phyloP scores from a whole-genome alignment of 805 yeast species.

The Yarrowia sp. region DNA sequence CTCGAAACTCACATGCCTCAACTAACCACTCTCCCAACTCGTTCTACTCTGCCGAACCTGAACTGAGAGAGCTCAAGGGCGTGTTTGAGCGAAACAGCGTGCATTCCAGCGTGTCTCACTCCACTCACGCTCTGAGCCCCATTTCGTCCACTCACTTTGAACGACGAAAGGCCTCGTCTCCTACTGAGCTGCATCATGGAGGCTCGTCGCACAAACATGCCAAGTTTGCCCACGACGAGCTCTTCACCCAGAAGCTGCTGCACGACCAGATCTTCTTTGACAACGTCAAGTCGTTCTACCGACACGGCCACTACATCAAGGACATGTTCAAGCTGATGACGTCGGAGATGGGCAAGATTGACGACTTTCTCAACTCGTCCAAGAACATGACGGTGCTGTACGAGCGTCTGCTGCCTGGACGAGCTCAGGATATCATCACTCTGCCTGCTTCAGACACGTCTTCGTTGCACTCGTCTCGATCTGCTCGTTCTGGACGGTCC shows the following conservation, averaged over 20 bases:
- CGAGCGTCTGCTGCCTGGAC: neutral
- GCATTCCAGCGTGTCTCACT: neutral
- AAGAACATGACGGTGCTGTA: neutral
- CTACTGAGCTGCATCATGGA: slow-evolving; percentile 1
- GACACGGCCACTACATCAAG: slow-evolving; percentile 9
- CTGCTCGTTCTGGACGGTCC: neutral
- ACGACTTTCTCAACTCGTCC: slow-evolving; percentile 1
- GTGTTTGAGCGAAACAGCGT: slow-evolving; percentile 13
- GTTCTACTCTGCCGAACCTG: slow-evolving; percentile 15
- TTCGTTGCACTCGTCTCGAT: neutral
- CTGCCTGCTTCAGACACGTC: slow-evolving; percentile 7
- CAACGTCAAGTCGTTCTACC: slow-evolving; percentile 10
- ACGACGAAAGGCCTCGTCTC: slow-evolving; percentile 11
- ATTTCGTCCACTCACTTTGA: neutral
- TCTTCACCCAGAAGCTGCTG: slow-evolving; percentile 21
- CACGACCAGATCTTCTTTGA: slow-evolving; percentile 18
- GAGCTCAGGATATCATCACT: slow-evolving; percentile 11
- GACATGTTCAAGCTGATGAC: slow-evolving; percentile 25
- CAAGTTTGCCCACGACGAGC: slow-evolving; percentile 13
- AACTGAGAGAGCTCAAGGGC: slow-evolving; percentile 8
- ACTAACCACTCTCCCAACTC: neutral
- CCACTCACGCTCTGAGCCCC: neutral
- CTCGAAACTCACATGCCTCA: neutral
- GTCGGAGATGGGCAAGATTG: neutral
- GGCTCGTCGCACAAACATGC: slow-evolving; percentile 1